Conservation (phyloP, 805 yeast genomes). For the Lachancea sp. region DNA sequence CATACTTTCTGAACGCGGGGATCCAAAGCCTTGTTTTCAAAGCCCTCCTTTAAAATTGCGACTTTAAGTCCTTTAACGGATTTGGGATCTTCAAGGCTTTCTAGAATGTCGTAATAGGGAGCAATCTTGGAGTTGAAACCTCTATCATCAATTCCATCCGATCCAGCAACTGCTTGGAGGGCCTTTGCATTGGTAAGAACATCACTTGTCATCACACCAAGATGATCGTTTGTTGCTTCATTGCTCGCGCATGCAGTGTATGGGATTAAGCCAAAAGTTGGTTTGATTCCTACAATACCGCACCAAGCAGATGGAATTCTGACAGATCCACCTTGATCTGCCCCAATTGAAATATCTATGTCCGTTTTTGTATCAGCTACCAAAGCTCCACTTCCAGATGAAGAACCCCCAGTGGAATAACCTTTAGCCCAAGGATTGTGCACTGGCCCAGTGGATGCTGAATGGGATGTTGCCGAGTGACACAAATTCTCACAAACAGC, state of each 20-base stretch:
- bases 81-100: not conserved
- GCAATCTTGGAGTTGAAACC: not conserved
- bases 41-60: not conserved
- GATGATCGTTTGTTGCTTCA: constrained; percentile 34
- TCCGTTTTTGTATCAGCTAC: constrained; percentile 44
- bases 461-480: constrained; percentile 31
- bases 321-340: constrained; percentile 48
- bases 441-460: constrained; percentile 38
- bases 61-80: not conserved
- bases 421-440: constrained; percentile 38
- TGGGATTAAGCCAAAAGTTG: constrained; percentile 41
- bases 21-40: not conserved
- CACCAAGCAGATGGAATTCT: constrained; percentile 45
- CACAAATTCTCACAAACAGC: constrained; percentile 37
- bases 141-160: not conserved
- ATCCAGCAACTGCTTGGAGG: constrained; percentile 32
- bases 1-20: not conserved
- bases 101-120: no score
- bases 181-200: constrained; percentile 32
- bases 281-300: constrained; percentile 42
- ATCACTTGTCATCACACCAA: constrained; percentile 36
- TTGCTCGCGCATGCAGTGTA: constrained; percentile 35
- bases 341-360: constrained; percentile 41
- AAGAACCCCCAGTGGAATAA: constrained; percentile 44
- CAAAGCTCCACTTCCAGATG: constrained; percentile 50